A percentile compares a stretch with the other conserved stretches of the same genome.
Conservation (phyloP, 176 grass and related monocot genomes). For the Pharus latifolius region DNA sequence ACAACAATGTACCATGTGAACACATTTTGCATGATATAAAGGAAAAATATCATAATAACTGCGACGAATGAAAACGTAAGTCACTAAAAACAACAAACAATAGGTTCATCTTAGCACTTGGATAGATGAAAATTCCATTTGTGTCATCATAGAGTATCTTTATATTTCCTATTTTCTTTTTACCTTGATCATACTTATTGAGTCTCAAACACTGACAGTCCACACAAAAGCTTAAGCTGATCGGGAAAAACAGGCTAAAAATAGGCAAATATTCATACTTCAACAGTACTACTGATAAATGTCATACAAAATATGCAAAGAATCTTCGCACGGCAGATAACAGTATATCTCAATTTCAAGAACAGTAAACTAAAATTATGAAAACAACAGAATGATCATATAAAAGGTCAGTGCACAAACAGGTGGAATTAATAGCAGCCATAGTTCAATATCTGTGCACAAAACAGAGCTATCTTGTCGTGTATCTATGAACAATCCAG, state of each 20-base stretch:
- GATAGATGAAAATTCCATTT: background rate
- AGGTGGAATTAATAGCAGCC: background rate
- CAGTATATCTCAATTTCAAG: background rate
- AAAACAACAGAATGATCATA: background rate
- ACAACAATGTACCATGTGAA: background rate
- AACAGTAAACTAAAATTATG: background rate
- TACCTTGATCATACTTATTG: no score
- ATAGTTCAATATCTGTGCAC: background rate
- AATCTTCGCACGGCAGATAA: background rate
- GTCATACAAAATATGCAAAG: background rate
- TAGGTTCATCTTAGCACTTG: background rate
- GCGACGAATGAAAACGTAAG: no score
- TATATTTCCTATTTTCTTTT: background rate
- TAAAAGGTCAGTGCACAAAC: background rate
- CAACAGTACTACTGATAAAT: background rate
- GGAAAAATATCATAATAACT: no score
- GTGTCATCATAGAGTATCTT: background rate
- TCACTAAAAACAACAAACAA: background rate
- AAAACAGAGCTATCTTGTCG: background rate
- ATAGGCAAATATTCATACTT: no score
- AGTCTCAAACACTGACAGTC: no score
- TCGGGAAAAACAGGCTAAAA: no score
- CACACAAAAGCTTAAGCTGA: no score
- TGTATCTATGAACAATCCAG: background rate
- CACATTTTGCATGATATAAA: background rate